Evolutionary conservation across 2,329 filamentous ascomycete genomes (phyloP).

Genomic region (Aspergillus sp.): DNA sequence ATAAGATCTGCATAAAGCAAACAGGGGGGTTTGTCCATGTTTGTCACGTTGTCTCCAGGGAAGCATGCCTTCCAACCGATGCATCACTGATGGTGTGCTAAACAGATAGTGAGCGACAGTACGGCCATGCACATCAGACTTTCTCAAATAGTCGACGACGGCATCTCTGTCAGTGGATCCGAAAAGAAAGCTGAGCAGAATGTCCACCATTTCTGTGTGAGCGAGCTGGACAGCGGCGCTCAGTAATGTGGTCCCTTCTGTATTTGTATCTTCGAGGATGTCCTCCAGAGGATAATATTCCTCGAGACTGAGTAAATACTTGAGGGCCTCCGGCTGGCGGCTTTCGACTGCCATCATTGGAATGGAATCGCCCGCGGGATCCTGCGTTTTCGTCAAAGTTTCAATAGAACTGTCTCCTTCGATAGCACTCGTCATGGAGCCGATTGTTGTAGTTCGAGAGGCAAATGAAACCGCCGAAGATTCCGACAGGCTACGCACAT

Average conservation of each 20-base stretch:
- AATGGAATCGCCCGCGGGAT: constrained; percentile 74
- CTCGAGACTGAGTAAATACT: constrained; percentile 74
- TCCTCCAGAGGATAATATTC: constrained; percentile 71
- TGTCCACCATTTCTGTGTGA: constrained; percentile 70
- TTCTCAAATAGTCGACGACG: constrained; percentile 66
- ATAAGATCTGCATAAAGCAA: constrained; percentile 92
- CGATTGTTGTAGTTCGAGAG: constrained; percentile 75
- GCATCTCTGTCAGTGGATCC: constrained; percentile 54
- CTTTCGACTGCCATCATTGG: constrained; percentile 82
- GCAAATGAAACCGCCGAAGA: constrained; percentile 80
- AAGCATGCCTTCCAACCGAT: constrained; percentile 70
- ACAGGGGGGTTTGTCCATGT: constrained; percentile 96
- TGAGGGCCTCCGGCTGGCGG: constrained; percentile 68
- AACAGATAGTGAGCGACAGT: constrained; percentile 96
- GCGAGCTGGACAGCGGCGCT: constrained; percentile 88
- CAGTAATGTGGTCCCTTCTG: constrained; percentile 83
- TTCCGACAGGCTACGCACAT: constrained; percentile 82
- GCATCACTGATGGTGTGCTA: constrained; percentile 79
- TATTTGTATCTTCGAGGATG: constrained; percentile 80
- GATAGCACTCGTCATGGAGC: constrained; percentile 68
- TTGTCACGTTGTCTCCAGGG: constrained; percentile 91
- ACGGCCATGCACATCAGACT: constrained; percentile 80
- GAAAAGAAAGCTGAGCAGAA: constrained; percentile 70
- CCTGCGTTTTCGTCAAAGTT: constrained; percentile 56
- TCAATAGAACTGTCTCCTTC: constrained; percentile 87